Conservation (phyloP, 2,329 filamentous ascomycete genomes). For the Colletotrichum brevisporum region DNA sequence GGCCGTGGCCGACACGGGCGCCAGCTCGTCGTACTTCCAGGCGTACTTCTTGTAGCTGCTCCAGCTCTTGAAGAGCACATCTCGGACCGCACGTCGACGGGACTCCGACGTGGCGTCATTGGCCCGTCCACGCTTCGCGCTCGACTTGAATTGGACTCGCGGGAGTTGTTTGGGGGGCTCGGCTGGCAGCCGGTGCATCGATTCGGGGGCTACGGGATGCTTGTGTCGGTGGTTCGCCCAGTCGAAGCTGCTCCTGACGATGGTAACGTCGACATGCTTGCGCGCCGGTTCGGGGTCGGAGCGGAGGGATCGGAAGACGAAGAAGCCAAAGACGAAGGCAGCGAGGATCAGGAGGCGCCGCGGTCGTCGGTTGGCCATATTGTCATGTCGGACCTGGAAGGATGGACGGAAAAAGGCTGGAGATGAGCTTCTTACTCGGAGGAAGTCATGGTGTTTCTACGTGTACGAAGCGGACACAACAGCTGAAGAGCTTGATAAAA, state of each 20-base stretch:
- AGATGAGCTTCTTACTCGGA: neutral
- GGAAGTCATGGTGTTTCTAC: neutral
- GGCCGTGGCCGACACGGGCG: slow-evolving; percentile 55
- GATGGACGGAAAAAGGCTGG: neutral
- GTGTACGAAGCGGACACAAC: neutral
- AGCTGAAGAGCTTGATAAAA: neutral
- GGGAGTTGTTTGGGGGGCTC: slow-evolving; percentile 26
- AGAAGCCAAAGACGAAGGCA: slow-evolving; percentile 27
- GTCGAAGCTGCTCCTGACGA: slow-evolving; percentile 39
- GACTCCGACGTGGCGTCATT: slow-evolving; percentile 37
- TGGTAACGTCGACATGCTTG: slow-evolving; percentile 20
- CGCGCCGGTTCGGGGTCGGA: slow-evolving; percentile 11
- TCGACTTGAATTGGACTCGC: slow-evolving; percentile 36
- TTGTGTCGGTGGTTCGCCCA: slow-evolving; percentile 36
- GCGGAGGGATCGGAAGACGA: slow-evolving; percentile 17
- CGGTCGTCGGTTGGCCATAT: slow-evolving; percentile 40
- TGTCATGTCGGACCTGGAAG: slow-evolving; percentile 23
- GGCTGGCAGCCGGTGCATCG: slow-evolving; percentile 34
- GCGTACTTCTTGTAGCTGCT: slow-evolving; percentile 60
- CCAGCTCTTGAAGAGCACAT: slow-evolving; percentile 56
- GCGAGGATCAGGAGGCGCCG: slow-evolving; percentile 37
- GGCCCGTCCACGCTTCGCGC: slow-evolving; percentile 21
- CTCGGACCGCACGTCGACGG: slow-evolving; percentile 47
- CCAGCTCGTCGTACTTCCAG: slow-evolving; percentile 63
- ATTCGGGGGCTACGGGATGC: slow-evolving; percentile 29